phyloP scores from a whole-genome alignment of 1,284 basidiomycete genomes.

The Ceratobasidium sp. region DNA sequence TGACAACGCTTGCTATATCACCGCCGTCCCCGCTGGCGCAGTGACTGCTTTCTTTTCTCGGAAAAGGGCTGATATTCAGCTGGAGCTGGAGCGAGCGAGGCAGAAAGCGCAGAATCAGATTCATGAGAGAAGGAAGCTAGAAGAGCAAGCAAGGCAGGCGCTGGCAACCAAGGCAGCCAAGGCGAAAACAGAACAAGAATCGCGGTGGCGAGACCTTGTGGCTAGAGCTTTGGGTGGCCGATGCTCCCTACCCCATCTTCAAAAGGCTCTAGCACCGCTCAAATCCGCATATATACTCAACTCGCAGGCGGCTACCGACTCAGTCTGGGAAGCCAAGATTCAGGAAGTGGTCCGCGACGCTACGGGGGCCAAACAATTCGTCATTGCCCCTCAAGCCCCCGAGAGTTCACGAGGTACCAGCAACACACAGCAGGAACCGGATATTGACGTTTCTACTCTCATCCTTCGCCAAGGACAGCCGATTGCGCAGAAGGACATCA shows the following conservation, averaged over 20 bases:
- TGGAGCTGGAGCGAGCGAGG: neutral
- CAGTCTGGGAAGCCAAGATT: constrained; percentile 9
- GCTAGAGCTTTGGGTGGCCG: constrained; percentile 12
- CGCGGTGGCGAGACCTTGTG: constrained; percentile 11
- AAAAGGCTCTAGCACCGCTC: constrained; percentile 1
- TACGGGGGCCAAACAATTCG: constrained; percentile 26
- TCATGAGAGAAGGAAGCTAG: neutral
- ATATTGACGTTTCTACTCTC: neutral
- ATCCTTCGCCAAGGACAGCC: constrained; percentile 26
- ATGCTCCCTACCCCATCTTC: constrained; percentile 1
- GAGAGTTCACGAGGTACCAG: too few species aligned
- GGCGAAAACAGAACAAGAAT: constrained; percentile 12
- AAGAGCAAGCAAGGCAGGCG: constrained; percentile 1
- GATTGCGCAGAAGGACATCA: constrained; percentile 10
- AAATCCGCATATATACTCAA: constrained; percentile 13
- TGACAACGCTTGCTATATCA: constrained; percentile 50
- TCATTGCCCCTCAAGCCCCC: constrained; percentile 7
- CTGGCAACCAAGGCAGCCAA: constrained; percentile 24
- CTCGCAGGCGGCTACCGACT: constrained; percentile 5
- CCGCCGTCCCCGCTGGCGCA: constrained; percentile 61
- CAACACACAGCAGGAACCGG: constrained; percentile 1
- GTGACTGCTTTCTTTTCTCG: constrained; percentile 56
- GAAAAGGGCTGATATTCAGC: constrained; percentile 7
- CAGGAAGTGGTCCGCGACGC: constrained; percentile 5
- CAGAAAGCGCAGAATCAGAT: constrained; percentile 13